These are phyloP conservation scores for Nicotiana rustica DNA, from an alignment of 305 asterid species.

Conservation along the genomic window DNA sequence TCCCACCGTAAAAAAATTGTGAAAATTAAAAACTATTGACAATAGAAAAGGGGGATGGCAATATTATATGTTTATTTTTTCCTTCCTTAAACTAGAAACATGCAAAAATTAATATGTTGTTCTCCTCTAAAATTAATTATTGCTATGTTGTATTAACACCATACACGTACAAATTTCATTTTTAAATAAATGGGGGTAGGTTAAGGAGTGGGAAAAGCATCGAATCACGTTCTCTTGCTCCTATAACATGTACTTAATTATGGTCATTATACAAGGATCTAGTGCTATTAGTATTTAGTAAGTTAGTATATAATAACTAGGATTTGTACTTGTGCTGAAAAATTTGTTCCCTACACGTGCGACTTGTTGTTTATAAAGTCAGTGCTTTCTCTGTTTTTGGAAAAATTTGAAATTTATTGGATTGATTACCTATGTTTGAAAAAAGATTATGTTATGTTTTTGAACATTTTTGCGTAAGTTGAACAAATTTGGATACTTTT, in stretches of 20 bases:
- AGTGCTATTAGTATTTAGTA: constrained; percentile 31
- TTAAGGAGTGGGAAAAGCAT: constrained; percentile 24
- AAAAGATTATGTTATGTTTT: not conserved
- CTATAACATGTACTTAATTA: constrained; percentile 5
- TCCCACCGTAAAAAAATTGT: not conserved
- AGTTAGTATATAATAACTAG: constrained; percentile 27
- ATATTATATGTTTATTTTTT: not conserved
- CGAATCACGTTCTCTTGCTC: constrained; percentile 40
- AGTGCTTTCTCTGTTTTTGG: not conserved
- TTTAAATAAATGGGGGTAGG: not conserved
- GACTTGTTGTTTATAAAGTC: not conserved
- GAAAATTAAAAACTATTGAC: not conserved
- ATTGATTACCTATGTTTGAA: not conserved
- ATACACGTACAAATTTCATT: not conserved
- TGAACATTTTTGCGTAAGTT: not conserved
- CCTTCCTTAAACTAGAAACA: constrained; percentile 2
- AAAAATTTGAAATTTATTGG: not conserved
- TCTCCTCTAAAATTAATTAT: not conserved
- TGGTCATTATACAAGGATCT: constrained; percentile 41
- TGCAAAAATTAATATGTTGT: not conserved
- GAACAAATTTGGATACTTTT: not conserved
- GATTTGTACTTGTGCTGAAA: constrained; percentile 43
- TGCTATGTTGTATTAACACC: not conserved
- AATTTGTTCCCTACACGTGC: constrained; percentile 62
- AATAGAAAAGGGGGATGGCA: not conserved